Conservation (phyloP, 805 yeast species). For the Cyberlindnera americana region DNA sequence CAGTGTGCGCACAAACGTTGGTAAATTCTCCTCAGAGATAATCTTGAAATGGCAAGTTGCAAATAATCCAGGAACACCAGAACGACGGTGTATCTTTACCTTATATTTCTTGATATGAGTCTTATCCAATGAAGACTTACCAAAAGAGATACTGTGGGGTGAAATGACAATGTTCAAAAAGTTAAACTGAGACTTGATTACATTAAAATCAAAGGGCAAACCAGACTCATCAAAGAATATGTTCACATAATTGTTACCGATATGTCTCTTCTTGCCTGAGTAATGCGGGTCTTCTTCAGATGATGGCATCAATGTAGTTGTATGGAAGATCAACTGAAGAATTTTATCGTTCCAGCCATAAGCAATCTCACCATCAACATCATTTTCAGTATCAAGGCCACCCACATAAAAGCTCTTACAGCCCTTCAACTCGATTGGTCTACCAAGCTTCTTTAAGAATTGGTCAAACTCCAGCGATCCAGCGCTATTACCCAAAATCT, state of each 20-base stretch:
- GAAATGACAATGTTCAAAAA: conserved; percentile 76
- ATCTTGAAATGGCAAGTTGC: conserved; percentile 76
- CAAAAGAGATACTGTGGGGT: conserved; percentile 44
- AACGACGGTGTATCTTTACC: conserved; percentile 60
- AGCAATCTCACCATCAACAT: conserved; percentile 73
- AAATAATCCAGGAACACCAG: conserved; percentile 73
- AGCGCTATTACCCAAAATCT: conserved; percentile 56
- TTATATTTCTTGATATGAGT: conserved; percentile 42
- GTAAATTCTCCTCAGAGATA: conserved; percentile 53
- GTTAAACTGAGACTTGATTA: conserved; percentile 75
- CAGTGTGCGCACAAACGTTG: conserved; percentile 63
- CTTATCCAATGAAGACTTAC: conserved; percentile 10
- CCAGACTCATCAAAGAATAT: conserved; percentile 79
- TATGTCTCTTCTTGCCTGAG: conserved; percentile 72
- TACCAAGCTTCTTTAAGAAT: conserved; percentile 59
- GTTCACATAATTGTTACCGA: conserved; percentile 82
- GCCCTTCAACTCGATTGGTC: conserved; percentile 51
- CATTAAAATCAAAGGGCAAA: conserved; percentile 61
- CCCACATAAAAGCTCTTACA: conserved; percentile 62
- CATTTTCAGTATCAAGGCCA: conserved; percentile 70
- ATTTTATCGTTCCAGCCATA: conserved; percentile 69
- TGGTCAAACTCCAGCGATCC: conserved; percentile 64
- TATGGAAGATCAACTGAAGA: conserved; percentile 71
- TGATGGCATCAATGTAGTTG: conserved; percentile 79
- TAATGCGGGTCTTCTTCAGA: conserved; percentile 36